These are phyloP conservation scores for Bruguiera sexangula DNA, from an alignment of 345 rosid species.

Conservation along the genomic window DNA sequence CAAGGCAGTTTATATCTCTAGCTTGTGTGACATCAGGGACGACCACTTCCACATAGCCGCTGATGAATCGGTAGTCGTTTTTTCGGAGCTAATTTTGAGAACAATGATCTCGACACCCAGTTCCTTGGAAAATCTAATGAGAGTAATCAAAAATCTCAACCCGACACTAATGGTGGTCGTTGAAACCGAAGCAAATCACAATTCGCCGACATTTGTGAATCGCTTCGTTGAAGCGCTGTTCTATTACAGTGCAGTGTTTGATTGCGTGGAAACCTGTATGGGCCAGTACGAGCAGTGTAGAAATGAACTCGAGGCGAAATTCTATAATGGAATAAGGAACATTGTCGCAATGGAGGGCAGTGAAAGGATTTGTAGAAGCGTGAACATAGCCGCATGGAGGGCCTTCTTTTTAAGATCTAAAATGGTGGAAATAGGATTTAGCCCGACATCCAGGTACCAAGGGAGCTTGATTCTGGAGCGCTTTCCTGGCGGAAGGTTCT, in stretches of 20 bases:
- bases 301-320: constrained; percentile 13
- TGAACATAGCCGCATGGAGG: background rate
- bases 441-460: background rate
- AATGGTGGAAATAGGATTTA: constrained; percentile 1
- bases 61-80: constrained; percentile 36
- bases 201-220: constrained; percentile 41
- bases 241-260: constrained; percentile 46
- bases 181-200: constrained; percentile 57
- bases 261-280: constrained; percentile 44
- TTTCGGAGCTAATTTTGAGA: constrained; percentile 12
- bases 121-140: constrained; percentile 40
- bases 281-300: constrained; percentile 9
- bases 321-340: constrained; percentile 29
- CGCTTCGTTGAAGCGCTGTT: constrained; percentile 57
- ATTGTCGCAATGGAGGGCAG: constrained; percentile 34
- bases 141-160: constrained; percentile 35
- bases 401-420: background rate
- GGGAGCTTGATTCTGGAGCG: background rate
- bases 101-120: constrained; percentile 33
- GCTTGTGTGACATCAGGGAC: constrained; percentile 30
- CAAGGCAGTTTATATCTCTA: constrained; percentile 17
- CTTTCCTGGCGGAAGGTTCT: background rate
- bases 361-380: constrained; percentile 30
- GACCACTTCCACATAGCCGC: constrained; percentile 29
- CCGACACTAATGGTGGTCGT: constrained; percentile 42